Evolutionary conservation across 345 rosid genomes (phyloP).

Genomic region (Hirschfeldia incana): DNA sequence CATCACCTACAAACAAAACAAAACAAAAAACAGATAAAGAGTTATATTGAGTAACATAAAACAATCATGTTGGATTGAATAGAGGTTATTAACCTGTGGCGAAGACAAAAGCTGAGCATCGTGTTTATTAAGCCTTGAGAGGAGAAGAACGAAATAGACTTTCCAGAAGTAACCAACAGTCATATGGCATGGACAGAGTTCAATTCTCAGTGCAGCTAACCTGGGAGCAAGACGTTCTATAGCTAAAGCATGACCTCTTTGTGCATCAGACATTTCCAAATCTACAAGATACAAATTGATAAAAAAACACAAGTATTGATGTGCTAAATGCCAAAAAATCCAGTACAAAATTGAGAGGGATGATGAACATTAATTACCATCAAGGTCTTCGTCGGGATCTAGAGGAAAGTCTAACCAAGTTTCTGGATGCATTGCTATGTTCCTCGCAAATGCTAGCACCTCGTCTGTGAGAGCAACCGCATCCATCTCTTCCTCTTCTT

Average conservation of each 20-base stretch:
- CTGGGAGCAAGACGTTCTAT: conserved; percentile 79
- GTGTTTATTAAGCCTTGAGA: conserved; percentile 71
- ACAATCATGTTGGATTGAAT: background rate
- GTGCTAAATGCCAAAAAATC: background rate
- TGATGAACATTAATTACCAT: conserved; percentile 47
- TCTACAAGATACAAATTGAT: conserved; percentile 32
- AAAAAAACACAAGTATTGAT: background rate
- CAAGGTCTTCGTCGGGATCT: conserved; percentile 62
- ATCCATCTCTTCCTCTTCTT: conserved; percentile 45
- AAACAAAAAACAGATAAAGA: background rate
- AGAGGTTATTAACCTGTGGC: conserved; percentile 55
- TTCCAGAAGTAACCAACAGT: conserved; percentile 92
- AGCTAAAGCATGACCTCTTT: conserved; percentile 90
- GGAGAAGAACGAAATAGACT: conserved; percentile 88
- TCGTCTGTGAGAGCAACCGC: conserved; percentile 84
- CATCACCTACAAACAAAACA: conserved; percentile 54
- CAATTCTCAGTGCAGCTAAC: conserved; percentile 79
- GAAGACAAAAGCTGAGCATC: conserved; percentile 80
- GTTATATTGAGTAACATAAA: background rate
- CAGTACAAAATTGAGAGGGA: background rate
- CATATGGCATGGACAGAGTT: conserved; percentile 92
- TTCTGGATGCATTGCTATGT: conserved; percentile 88
- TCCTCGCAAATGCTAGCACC: conserved; percentile 73
- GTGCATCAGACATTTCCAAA: conserved; percentile 91
- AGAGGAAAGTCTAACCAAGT: conserved; percentile 95